phyloP scores from a whole-genome alignment of 1,284 basidiomycete species.

The Cerioporus squamosus region DNA sequence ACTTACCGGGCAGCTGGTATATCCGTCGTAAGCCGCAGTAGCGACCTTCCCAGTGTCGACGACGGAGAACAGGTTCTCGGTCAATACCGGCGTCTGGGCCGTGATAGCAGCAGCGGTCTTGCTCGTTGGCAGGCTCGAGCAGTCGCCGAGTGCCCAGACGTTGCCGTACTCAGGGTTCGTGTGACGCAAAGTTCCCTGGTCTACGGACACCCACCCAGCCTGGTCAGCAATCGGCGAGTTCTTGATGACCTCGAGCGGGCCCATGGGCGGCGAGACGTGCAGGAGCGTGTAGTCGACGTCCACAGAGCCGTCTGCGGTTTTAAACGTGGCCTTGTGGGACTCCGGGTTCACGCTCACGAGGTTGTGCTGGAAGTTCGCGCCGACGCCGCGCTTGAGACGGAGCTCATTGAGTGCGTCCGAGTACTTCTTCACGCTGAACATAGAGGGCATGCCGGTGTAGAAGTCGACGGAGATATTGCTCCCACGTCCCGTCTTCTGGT shows the following conservation, averaged over 20 bases:
- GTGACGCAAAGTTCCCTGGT: constrained; percentile 83
- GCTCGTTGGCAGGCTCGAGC: constrained; percentile 89
- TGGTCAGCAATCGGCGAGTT: constrained; percentile 78
- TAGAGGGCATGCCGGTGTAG: constrained; percentile 90
- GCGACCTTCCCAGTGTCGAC: constrained; percentile 75
- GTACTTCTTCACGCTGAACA: constrained; percentile 95
- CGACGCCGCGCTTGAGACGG: constrained; percentile 81
- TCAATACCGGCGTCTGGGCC: constrained; percentile 89
- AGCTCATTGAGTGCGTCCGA: constrained; percentile 84
- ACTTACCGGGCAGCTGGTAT: constrained; percentile 83
- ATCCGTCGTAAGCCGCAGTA: constrained; percentile 77
- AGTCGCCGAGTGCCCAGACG: constrained; percentile 91
- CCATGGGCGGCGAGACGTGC: constrained; percentile 93
- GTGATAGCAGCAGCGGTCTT: constrained; percentile 97
- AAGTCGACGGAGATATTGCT: constrained; percentile 78
- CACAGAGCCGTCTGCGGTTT: constrained; percentile 69
- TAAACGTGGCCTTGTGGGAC: constrained; percentile 85
- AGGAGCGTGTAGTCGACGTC: constrained; percentile 83
- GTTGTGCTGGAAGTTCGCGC: constrained; percentile 84
- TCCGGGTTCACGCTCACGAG: constrained; percentile 75
- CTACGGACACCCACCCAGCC: constrained; percentile 88
- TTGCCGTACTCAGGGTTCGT: constrained; percentile 80
- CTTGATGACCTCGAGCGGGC: constrained; percentile 85
- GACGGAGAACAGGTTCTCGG: constrained; percentile 84
- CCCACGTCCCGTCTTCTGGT: constrained; percentile 58